These are phyloP conservation scores for Coemansia biformis DNA, from an alignment of 192 early-diverging fungal genomes.

Conservation along the genomic window DNA sequence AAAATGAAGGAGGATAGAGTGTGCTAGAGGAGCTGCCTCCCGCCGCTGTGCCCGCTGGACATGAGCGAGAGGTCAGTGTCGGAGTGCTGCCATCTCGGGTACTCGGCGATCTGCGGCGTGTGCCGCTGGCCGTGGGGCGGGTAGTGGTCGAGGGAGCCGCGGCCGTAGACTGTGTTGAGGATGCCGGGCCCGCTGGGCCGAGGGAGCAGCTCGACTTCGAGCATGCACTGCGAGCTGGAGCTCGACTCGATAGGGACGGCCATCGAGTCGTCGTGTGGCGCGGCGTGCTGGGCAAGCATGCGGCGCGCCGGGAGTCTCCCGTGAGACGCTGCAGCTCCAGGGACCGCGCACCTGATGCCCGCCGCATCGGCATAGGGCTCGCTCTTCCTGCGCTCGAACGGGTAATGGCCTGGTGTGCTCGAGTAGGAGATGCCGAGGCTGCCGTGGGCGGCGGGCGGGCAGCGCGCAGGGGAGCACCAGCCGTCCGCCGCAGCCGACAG, in stretches of 20 bases:
- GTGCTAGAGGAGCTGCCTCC: conserved; percentile 17
- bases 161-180: neutral
- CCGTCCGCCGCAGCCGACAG: neutral
- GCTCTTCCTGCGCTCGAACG: conserved; percentile 24
- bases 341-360: neutral
- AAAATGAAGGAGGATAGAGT: no score
- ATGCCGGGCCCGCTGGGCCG: neutral
- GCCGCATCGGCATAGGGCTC: conserved; percentile 13
- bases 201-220: neutral
- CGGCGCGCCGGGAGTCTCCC: conserved; percentile 20
- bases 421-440: conserved; percentile 7
- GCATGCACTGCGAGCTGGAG: neutral
- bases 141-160: conserved; percentile 9
- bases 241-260: neutral
- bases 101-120: conserved; percentile 5
- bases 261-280: conserved; percentile 9
- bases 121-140: conserved; percentile 5
- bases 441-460: neutral
- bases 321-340: neutral
- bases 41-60: conserved; percentile 26
- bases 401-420: conserved; percentile 7
- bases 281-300: conserved; percentile 16
- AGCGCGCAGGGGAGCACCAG: neutral
- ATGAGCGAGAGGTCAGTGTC: conserved; percentile 35
- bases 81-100: conserved; percentile 32